Conservation (phyloP, 768 basidiomycete genomes). For the Pulveroboletus frians region DNA sequence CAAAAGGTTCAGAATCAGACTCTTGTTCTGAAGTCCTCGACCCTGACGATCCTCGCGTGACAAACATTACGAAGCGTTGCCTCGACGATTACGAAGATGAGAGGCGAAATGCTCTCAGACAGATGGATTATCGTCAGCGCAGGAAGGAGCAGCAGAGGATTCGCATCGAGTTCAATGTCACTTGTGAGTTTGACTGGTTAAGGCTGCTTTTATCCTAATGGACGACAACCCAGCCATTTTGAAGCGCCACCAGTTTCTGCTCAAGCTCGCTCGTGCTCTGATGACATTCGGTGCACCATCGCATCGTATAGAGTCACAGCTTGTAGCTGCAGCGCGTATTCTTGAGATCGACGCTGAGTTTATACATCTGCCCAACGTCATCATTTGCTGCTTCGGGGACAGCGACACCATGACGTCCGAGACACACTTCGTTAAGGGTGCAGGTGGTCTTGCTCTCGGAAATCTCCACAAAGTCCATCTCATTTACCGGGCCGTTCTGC, state of each 20-base stretch:
- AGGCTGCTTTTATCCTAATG: conserved; percentile 1
- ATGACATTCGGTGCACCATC: conserved; percentile 93
- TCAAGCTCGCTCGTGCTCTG: conserved; percentile 78
- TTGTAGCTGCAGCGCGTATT: conserved; percentile 81
- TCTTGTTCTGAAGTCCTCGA: conserved; percentile 54
- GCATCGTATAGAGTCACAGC: conserved; percentile 90
- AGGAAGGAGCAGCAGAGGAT: conserved; percentile 60
- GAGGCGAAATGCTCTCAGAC: conserved; percentile 53
- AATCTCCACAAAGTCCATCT: conserved; percentile 79
- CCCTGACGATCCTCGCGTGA: conserved; percentile 68
- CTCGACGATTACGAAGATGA: conserved; percentile 58
- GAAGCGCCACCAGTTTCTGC: conserved; percentile 78
- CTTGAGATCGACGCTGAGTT: conserved; percentile 91
- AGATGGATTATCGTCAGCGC: conserved; percentile 64
- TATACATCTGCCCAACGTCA: conserved; percentile 75
- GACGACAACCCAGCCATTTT: conserved; percentile 51
- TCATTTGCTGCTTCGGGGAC: conserved; percentile 87
- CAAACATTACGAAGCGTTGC: conserved; percentile 46
- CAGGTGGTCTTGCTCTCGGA: conserved; percentile 74
- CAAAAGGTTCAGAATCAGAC: conserved; percentile 38
- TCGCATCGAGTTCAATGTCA: conserved; percentile 70
- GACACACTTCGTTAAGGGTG: conserved; percentile 82
- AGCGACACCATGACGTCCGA: conserved; percentile 85
- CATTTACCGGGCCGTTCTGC: conserved; percentile 82
- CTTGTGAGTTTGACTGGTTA: conserved; percentile 42